A percentile compares a stretch with the other conserved stretches of the same genome.
phyloP scores from a whole-genome alignment of 2,329 filamentous ascomycete species.

The Chrysoporthe deuterocubensis region DNA sequence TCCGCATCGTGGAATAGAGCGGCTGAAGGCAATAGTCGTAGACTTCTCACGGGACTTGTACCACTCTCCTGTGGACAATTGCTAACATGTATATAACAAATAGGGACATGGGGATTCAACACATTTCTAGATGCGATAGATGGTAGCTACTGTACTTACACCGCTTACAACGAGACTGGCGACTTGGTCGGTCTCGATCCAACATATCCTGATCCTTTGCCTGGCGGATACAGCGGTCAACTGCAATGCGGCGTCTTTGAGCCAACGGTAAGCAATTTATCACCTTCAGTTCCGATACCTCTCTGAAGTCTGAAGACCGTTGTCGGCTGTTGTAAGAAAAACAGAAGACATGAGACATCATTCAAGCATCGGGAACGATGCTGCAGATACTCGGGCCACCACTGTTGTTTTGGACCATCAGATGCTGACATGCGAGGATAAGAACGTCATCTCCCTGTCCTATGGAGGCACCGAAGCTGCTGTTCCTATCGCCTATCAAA shows the following conservation, averaged over 20 bases:
- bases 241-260: slow-evolving; percentile 44
- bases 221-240: slow-evolving; percentile 52
- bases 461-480: slow-evolving; percentile 59
- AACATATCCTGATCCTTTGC: slow-evolving; percentile 49
- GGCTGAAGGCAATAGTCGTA: neutral
- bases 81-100: neutral
- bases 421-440: neutral
- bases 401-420: neutral
- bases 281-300: neutral
- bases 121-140: slow-evolving; percentile 49
- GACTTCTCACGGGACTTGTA: no score
- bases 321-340: neutral
- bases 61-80: neutral
- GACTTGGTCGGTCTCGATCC: slow-evolving; percentile 48
- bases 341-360: neutral
- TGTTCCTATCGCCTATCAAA: slow-evolving; percentile 57
- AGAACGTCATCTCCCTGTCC: slow-evolving; percentile 59
- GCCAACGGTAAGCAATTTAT: slow-evolving; percentile 42
- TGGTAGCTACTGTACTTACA: slow-evolving; percentile 54
- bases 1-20: neutral
- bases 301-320: neutral
- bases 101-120: slow-evolving; percentile 23
- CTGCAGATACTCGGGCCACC: neutral
- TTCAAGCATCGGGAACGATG: neutral
- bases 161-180: slow-evolving; percentile 52